Base-by-base conservation (phyloP, 2,329 filamentous ascomycete species). In the Apiospora rasikravindrae region DNA sequence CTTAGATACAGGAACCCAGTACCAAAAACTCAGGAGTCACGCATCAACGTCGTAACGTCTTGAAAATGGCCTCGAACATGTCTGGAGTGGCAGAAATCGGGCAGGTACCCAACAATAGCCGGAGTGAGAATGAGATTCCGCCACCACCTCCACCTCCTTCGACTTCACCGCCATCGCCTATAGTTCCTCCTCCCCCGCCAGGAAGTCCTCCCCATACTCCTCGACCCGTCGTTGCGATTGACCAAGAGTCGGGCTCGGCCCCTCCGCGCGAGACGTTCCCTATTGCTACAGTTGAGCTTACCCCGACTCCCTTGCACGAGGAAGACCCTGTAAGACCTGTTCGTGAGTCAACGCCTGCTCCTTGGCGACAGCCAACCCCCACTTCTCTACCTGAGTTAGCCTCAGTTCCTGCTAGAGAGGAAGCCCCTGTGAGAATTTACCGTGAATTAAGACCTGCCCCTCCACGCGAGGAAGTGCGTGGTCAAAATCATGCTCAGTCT, bases 61-160 rank as follows among this genome's bases (percentile, higher is more conserved):
- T n/a, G 8, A 72, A 72, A 70, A 64, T 61, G 22, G 40, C 51
- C 61, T 6, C 53, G 24, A 57, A 73, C 49, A 68, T 26, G 51
- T n/a, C 51, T 33, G 37, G 45, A 45, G 14, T 4, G 13, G 33
- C n/a, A 45, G 37, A 47, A 11, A 26, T 24, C 3, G 10, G 24
- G 14, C n/a, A 61, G n/a, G 47, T 37, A 22, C 53, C 53, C 29
- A 33, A 22, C 29, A 7, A 61, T 61, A 61, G 53, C 4, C 53
- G 16, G 29, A 33, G 26, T 4, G 16, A 29, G 37, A 22, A 5
- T 61, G 53, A 33, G 14, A 16, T 7, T 33, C 29, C 16, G 53
- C 19, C 26, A 11, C 29, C 51, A 19, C 51, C 51, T 19, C 51
- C 51, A 29, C 26, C 51, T 19, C 51, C 51, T 16, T 24, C 51